Evolutionary conservation across 2,329 filamentous ascomycete genomes (phyloP), one percentile per base, ranked within the genome.

Genomic region (Corinectria fuckeliana): DNA sequence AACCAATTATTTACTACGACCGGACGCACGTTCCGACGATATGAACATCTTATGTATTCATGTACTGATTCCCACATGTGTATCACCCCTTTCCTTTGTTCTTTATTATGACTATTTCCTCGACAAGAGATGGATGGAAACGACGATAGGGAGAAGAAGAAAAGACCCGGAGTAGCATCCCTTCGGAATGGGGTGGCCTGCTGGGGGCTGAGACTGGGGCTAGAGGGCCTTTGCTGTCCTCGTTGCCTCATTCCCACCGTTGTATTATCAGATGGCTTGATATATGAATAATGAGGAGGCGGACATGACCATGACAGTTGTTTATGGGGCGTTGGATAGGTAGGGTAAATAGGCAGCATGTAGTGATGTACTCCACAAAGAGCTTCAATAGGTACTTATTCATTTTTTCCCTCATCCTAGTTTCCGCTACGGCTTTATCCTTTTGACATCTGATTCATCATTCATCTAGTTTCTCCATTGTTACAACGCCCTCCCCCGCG

Each of bases 31-130:
- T 54, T 58, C 58, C 47, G 56, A 70, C 48, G 63, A 66, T 60
- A 69, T 63, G 68, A 70, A 62, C 60, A 68, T 63, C n/a, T 66
- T 56, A 65, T 69, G 65, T 64, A 52, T 53, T 49, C 58, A 69
- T 58, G 60, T 64, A 58, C 47, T 44, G 30, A 61, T 60, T 60
- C 65, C 61, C 56, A 50, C 6, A 39, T 59, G 50, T 56, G 56
- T 38, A 49, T 45, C 20, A 25, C 25, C 5, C 14, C 23, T 49
- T 39, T 48, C 25, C 39, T 57, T 48, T 41, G 32, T 54, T 50
- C 42, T 30, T 38, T 55, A 53, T 49, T 53, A 65, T 50, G 57
- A 65, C 26, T 49, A 53, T 42, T 49, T n/a, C 41, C 36, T 52
- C 23, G 32, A 36, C 47, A 41, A 53, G 39, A 25, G 50, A 48